Evolutionary conservation across 1,284 basidiomycete genomes (phyloP), one percentile per base, ranked within the genome.

Genomic region (Irpex rosettiformis): DNA sequence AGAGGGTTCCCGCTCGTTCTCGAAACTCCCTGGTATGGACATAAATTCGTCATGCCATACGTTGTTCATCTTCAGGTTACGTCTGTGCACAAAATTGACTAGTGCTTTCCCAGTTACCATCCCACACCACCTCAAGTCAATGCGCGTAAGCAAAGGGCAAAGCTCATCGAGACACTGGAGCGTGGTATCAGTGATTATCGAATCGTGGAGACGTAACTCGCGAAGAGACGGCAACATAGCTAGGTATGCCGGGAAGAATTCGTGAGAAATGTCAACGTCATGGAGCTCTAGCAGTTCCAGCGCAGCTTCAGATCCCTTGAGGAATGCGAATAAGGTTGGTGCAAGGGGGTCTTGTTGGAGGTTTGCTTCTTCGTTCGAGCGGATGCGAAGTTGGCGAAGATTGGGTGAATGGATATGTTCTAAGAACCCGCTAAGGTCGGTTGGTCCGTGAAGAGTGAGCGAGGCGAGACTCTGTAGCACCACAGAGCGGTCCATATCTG

Each of bases 101-200:
- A 86, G 67, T 16, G 79, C 78, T 1, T 64, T 65, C n/a, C 84
- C 83, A 47, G 73, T 75, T 11, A 88, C 66, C 62, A 82, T 77
- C 10, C 79, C 77, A 63, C 85, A 88, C 84, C 84, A 87, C 24
- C 84, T 77, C 51, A 88, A 69, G 66, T 86, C 83, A 52, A 88
- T 66, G 48, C 70, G 70, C 43, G 68, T 67, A 27, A 87, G 76
- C 54, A 65, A 69, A 21, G 81, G 84, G 60, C 83, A 86, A 16
- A 77, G 65, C 3, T 75, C 76, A 10, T 59, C 61, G 24, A 87
- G 66, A 45, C 70, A 61, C 8, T 66, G 63, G 6, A 88, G 61
- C 25, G 78, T 75, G n/a, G 70, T 69, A 65, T 85, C 79, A 18
- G 80, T 70, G 60, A 88, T 79, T 42, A 85, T 83, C 58, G 80